Base-by-base conservation (phyloP, 495 filamentous ascomycete species). In the Gamarada debralockiae region DNA sequence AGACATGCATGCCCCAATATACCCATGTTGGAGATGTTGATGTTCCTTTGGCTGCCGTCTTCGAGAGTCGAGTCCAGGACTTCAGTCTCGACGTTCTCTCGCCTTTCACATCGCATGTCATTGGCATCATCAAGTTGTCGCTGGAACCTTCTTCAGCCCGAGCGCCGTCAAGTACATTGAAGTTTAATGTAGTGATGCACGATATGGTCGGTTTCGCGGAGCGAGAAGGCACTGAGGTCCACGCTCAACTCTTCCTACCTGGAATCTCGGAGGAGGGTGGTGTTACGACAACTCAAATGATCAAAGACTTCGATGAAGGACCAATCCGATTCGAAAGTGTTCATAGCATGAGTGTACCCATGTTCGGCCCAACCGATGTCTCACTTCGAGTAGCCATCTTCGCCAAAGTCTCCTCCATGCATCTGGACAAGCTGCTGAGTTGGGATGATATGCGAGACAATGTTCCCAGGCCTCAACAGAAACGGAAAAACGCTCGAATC, bases 181-280 rank as follows among this genome's bases (percentile, higher is more conserved):
- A 97, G 65, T 99, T 97, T 71, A 99, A 97, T 60, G 90, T 97
- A 21, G 92, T 96, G 44, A 96, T 99, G 91, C 91, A 93, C 63
- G 90, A 97, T 60, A 85, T 99, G 83, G 70, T 92, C 38, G 93
- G 93, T 4, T 97, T 99, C 60, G 89, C 93, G 1, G 93, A 99
- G 70, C 84, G 92, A 56, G 93, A 99, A 70, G 93, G 93, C 3
- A 93, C 90, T 8, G 84, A 95, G 57, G 91, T 97, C 47, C 93
- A 99, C 69, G 92, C 92, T 2, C 95, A 97, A 70, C 79, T 99
- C 21, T 97, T 95, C 62, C 82, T 99, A 46, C 91, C 93, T 14
- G 89, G 92, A 24, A 83, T 95, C 40, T 93, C 89, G 13, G 92
- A 96, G 49, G 90, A 95, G 66, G 87, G 89, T 48, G 95, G 93